Conservation (phyloP, 495 filamentous ascomycete species). For the Rusavskia elegans region DNA sequence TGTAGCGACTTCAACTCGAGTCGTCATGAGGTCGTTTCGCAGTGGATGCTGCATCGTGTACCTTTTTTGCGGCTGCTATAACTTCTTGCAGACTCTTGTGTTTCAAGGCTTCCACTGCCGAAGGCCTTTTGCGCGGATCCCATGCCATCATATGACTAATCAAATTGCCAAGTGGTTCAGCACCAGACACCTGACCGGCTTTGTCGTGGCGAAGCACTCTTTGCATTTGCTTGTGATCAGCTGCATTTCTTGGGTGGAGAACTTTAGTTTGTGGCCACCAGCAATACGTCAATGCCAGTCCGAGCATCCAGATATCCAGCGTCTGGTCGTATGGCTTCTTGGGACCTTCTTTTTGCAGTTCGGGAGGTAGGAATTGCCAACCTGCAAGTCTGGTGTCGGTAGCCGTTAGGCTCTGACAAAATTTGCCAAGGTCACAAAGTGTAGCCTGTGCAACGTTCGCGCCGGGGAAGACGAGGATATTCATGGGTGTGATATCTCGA, state of each 20-base stretch:
- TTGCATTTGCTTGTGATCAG: not conserved
- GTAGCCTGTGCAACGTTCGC: not conserved
- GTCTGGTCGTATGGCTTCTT: not conserved
- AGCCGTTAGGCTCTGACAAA: not conserved
- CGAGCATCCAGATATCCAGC: constrained; percentile 8
- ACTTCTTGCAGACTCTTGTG: not conserved
- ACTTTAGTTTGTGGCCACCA: not conserved
- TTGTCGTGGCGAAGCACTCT: not conserved
- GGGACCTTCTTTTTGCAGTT: not conserved
- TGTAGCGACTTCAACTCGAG: no score
- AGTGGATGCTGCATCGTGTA: no score
- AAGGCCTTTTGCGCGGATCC: not conserved
- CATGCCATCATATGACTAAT: not conserved
- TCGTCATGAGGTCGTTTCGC: no score
- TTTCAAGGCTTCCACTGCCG: not conserved
- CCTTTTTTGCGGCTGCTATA: no score
- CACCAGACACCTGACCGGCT: not conserved
- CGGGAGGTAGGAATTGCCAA: not conserved
- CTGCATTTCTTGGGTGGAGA: not conserved
- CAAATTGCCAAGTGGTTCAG: no score
- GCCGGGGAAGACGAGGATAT: constrained; percentile 3
- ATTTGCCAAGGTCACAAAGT: constrained; percentile 5
- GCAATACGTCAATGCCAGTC: not conserved
- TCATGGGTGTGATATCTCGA: constrained; percentile 3
- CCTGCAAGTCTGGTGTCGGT: not conserved